Base-by-base conservation (phyloP, 2,329 filamentous ascomycete species). In the Thielaviopsis punctulata region DNA sequence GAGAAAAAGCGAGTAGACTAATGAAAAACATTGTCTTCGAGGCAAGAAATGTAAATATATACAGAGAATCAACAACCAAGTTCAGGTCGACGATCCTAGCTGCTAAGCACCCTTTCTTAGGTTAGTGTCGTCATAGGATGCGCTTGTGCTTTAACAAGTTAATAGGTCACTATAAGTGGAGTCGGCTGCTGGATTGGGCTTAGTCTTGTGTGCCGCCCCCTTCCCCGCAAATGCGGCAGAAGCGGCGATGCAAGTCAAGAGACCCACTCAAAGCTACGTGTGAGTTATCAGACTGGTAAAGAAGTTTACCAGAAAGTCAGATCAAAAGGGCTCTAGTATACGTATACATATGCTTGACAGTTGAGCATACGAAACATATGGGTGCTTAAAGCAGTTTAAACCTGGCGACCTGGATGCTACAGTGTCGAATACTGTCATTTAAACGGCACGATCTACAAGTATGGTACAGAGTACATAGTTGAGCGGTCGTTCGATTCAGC, bases 51-150 rank as follows among this genome's bases (percentile, higher is more conserved):
- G n/a, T n/a, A n/a, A 33, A 33, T 33, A 13, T 33, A 33, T 33
- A 4, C 27, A 33, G 8, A 33, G 15, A 10, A 10, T 10, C 27
- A 33, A 33, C n/a, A 13, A 33, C 27, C 15, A 33, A 33, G 8
- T 8, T 33, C 15, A 39, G 33, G 3, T 39, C 18, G 33, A n/a
- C 33, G 15, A 39, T 39, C 33, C 33, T 15, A n/a, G 15, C 15
- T n/a, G 33, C 33, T 39, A 41, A 45, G n/a, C 8, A 23, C 19
- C 13, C 27, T 12, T 44, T 39, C 18, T 19, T 15, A 23, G 43
- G 12, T n/a, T 44, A 46, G 43, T 51, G 49, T 51, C 43, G 49
- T 51, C 49, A 51, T 51, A 39, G 44, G 18, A 18, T 47, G 45
- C n/a, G 13, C 45, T 25, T 47, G 45, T 24, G 45, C 15, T 27